Base-by-base conservation (phyloP, 1,139 yeast species). In the Pichia sp. region DNA sequence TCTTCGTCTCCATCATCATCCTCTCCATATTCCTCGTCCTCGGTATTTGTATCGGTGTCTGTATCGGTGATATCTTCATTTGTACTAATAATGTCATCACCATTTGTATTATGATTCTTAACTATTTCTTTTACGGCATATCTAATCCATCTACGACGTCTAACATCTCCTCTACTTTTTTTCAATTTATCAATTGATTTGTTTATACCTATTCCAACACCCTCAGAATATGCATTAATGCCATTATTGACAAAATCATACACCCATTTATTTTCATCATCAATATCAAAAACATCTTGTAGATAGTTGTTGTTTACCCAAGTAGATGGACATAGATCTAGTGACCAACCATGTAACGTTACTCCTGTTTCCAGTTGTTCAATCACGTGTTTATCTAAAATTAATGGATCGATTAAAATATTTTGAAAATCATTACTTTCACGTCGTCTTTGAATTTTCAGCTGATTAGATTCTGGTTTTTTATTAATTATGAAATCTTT, bases 241-340 rank as follows among this genome's bases (percentile, higher is more conserved):
- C 55, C 56, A 25, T 58, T 54, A 29, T 52, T 50, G 9, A 57
- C 50, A 6, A 54, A 65, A 65, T 86, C 95, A 64, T 86, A 86
- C 22, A 84, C 90, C 93, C 93, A 86, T 67, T 86, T 86, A 45
- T 84, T 85, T 51, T 81, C 88, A 39, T 77, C 72, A 66, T 85
- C 91, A 39, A 83, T 73, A 44, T 72, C 73, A 11, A 84, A 81
- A 48, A 80, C 67, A 56, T 80, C 86, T 33, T 69, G 62, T 45
- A 84, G 70, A 38, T 75, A 70, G 52, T 78, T 76, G 0, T 64
- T 58, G 43, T 69, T 68, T 2, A 83, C 85, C 93, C 93, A 86
- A 6, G 61, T 64, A 36, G 68, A 66, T 0, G 86, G 86, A 29
- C 76, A 70, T 51, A 83, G 70, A 64, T 86, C 93, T 46, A 84